Evolutionary conservation across 805 yeast species (phyloP), one percentile per base, ranked within the genome.

Genomic region (Sungouiozyma intestinalis): DNA sequence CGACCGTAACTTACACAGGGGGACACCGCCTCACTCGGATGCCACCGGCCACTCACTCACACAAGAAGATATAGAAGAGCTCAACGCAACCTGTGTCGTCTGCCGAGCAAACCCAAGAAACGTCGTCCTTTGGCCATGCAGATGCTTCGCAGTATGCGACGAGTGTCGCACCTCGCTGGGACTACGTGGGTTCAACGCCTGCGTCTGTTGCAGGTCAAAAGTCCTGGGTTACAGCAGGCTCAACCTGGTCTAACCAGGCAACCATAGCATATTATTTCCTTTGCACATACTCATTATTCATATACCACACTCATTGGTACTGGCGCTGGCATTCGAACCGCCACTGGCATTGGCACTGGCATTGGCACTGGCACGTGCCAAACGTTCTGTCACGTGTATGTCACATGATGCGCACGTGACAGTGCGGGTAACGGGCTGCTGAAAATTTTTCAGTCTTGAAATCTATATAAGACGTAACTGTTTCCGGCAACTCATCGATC

Each of bases 91-190:
- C 4, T 87, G 97, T 62, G 94, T 85, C 5, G 80, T 88, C 2
- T 88, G 97, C 58, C 90, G 82, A 50, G 69, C 72, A 4, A 76
- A 81, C 44, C 73, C 77, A 4, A 69, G 96, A 49, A 83, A 81
- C 44, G 74, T 88, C 35, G 78, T 88, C 7, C 66, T 90, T 2
- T 88, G 97, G 97, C 97, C 97, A 0, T 88, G 97, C 57, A 75
- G 77, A 51, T 88, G 97, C 60, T 75, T 88, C 43, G 87, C 95
- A 0, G 68, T 88, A 4, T 88, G 97, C 60, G 95, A 87, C 48
- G 72, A 74, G 19, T 88, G 97, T 55, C 71, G 97, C 15, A 66
- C 79, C 9, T 74, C 82, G 15, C 67, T 88, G 40, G 85, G 85
- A 6, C 64, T 79, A 29, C 72, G 87, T 46, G 82, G 83, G 11